Percentiles rank a stretch among this genome's conserved stretches.
Evolutionary conservation across 371 early-diverging fungal genomes (phyloP).

Genomic region (Sporodiniella umbellata): DNA sequence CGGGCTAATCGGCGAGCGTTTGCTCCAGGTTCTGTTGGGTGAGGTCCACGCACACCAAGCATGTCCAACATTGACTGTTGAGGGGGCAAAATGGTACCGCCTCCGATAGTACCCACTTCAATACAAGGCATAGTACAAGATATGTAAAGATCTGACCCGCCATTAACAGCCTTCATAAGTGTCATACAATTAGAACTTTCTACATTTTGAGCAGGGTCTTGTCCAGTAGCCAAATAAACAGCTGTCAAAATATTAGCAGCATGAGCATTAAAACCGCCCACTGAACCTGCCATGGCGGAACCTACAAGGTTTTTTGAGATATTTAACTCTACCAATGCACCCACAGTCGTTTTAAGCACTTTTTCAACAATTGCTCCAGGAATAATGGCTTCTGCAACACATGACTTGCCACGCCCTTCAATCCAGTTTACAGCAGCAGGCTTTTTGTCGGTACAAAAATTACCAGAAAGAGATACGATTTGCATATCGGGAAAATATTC

Average conservation of each 20-base stretch:
- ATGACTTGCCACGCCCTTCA: conserved; percentile 95
- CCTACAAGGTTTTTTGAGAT: conserved; percentile 89
- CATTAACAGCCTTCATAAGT: conserved; percentile 85
- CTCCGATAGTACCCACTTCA: conserved; percentile 95
- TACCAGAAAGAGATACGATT: conserved; percentile 84
- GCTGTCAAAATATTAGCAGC: conserved; percentile 95
- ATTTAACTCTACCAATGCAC: conserved; percentile 77
- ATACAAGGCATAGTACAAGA: conserved; percentile 94
- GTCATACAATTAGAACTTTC: conserved; percentile 94
- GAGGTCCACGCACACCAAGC: conserved; percentile 84
- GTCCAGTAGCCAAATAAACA: conserved; percentile 91
- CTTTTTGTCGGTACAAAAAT: conserved; percentile 98
- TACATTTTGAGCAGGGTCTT: conserved; percentile 96
- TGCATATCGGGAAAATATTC: conserved; percentile 73
- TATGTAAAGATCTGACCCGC: conserved; percentile 78
- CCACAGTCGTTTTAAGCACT: conserved; percentile 86
- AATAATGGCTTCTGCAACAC: conserved; percentile 85
- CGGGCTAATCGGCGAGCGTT: conserved; percentile 87
- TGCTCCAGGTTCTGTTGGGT: conserved; percentile 78
- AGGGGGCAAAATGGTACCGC: conserved; percentile 87
- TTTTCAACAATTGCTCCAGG: conserved; percentile 74
- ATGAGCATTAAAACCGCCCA: conserved; percentile 96
- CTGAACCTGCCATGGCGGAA: conserved; percentile 91
- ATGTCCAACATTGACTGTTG: conserved; percentile 86
- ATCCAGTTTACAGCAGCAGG: conserved; percentile 97